A percentile compares a stretch with the other conserved stretches of the same genome.
These are phyloP conservation scores for Annulohypoxylon bovei DNA, from an alignment of 495 filamentous ascomycete genomes.

Conservation along the genomic window DNA sequence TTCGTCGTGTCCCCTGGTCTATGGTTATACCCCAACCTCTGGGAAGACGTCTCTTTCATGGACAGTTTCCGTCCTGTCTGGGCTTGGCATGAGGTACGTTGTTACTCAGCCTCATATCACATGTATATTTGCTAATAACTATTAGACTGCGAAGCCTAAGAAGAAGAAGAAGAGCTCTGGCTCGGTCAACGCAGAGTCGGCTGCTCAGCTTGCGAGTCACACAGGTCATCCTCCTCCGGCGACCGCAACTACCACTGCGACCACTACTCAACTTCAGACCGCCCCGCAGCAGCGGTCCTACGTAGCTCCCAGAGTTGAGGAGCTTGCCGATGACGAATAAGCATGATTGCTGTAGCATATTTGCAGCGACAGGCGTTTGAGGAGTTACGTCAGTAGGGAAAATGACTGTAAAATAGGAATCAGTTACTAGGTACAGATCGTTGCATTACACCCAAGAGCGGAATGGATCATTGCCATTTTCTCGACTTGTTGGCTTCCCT, in stretches of 20 bases:
- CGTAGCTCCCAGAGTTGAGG: conserved; percentile 71
- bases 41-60: conserved; percentile 98
- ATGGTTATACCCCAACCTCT: conserved; percentile 98
- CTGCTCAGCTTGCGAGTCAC: conserved; percentile 55
- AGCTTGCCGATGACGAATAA: conserved; percentile 69
- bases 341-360: conserved; percentile 16
- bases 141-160: conserved; percentile 64
- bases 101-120: conserved; percentile 19
- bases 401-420: conserved; percentile 36
- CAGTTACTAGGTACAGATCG: conserved; percentile 1
- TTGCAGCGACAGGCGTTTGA: conserved; percentile 38
- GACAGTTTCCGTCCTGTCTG: conserved; percentile 96
- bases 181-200: conserved; percentile 49
- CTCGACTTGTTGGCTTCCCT: not conserved
- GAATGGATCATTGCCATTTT: conserved; percentile 6
- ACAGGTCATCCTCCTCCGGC: conserved; percentile 65
- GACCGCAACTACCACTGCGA: conserved; percentile 67
- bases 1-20: conserved; percentile 86
- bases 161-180: conserved; percentile 69
- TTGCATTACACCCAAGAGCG: conserved; percentile 15
- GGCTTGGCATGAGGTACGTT: conserved; percentile 96
- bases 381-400: conserved; percentile 28
- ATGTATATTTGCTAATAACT: conserved; percentile 43
- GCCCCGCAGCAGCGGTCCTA: conserved; percentile 58
- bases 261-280: conserved; percentile 60